Evolutionary conservation across 1,284 basidiomycete genomes (phyloP).

Genomic region (Malassezia yamatoensis): DNA sequence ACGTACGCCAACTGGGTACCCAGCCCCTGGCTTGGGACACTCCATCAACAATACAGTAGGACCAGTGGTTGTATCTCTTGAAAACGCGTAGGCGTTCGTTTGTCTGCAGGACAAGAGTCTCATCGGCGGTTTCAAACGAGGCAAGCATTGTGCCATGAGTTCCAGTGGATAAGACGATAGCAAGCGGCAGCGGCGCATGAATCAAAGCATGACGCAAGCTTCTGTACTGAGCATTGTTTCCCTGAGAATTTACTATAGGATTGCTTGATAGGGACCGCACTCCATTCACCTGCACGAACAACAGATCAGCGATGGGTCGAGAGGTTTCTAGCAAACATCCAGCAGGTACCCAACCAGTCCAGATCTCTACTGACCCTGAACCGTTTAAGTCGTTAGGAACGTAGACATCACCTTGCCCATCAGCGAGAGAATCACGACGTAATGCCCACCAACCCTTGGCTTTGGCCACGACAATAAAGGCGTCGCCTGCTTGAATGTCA

Average conservation of each 20-base stretch:
- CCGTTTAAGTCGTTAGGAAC: not conserved
- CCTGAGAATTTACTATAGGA: not conserved
- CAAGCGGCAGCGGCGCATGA: slow-evolving; percentile 62
- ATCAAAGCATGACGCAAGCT: slow-evolving; percentile 25
- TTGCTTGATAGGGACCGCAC: not conserved
- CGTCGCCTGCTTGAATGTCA: slow-evolving; percentile 69
- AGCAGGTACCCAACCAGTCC: slow-evolving; percentile 49
- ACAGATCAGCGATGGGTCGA: slow-evolving; percentile 47
- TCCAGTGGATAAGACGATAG: slow-evolving; percentile 80
- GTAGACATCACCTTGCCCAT: slow-evolving; percentile 64
- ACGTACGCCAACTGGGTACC: slow-evolving; percentile 43
- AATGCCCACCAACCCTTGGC: slow-evolving; percentile 99
- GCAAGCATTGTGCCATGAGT: slow-evolving; percentile 88
- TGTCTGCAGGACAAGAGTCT: slow-evolving; percentile 73
- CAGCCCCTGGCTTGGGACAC: slow-evolving; percentile 36
- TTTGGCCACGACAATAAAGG: slow-evolving; percentile 80
- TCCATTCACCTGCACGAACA: slow-evolving; percentile 13
- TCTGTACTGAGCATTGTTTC: not conserved
- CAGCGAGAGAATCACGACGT: slow-evolving; percentile 65
- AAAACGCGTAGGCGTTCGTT: slow-evolving; percentile 81
- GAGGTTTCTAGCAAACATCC: slow-evolving; percentile 82
- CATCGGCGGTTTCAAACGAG: slow-evolving; percentile 75
- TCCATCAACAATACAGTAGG: slow-evolving; percentile 54
- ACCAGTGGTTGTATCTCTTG: slow-evolving; percentile 93
- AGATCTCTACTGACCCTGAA: slow-evolving; percentile 8